Evolutionary conservation across 345 rosid species (phyloP).

Genomic region (Gossypium australe): DNA sequence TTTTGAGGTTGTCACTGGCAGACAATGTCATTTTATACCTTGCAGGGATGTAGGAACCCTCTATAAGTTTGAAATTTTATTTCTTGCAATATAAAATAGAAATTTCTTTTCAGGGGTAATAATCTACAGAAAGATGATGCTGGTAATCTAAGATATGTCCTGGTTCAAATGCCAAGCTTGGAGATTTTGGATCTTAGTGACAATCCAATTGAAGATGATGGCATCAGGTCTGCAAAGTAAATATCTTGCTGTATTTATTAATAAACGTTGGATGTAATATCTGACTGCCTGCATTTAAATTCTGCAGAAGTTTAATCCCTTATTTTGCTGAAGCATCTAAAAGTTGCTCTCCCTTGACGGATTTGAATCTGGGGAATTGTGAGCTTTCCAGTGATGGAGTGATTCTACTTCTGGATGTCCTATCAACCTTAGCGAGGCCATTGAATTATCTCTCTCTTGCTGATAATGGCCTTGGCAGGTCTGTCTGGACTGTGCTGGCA

Average conservation of each 20-base stretch:
- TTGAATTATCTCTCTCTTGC: slow-evolving; percentile 60
- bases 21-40: neutral
- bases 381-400: slow-evolving; percentile 68
- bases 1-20: neutral
- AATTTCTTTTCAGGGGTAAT: slow-evolving; percentile 51
- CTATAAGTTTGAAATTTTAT: neutral
- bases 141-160: slow-evolving; percentile 49
- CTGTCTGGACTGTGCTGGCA: slow-evolving; percentile 15
- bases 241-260: neutral
- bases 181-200: slow-evolving; percentile 73
- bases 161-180: slow-evolving; percentile 62
- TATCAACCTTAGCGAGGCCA: slow-evolving; percentile 43
- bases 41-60: neutral
- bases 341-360: slow-evolving; percentile 38
- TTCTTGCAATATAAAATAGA: slow-evolving; percentile 15
- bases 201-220: slow-evolving; percentile 72
- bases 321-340: slow-evolving; percentile 49
- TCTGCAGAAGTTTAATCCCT: slow-evolving; percentile 66
- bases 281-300: slow-evolving; percentile 18
- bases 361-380: slow-evolving; percentile 67
- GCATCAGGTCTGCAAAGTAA: slow-evolving; percentile 58
- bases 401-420: slow-evolving; percentile 44
- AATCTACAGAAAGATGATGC: slow-evolving; percentile 59
- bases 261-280: slow-evolving; percentile 8
- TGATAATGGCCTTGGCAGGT: slow-evolving; percentile 83